Evolutionary conservation across 805 yeast genomes (phyloP), one percentile per base, ranked within the genome.

Genomic region (Debaryomyces hansenii): DNA sequence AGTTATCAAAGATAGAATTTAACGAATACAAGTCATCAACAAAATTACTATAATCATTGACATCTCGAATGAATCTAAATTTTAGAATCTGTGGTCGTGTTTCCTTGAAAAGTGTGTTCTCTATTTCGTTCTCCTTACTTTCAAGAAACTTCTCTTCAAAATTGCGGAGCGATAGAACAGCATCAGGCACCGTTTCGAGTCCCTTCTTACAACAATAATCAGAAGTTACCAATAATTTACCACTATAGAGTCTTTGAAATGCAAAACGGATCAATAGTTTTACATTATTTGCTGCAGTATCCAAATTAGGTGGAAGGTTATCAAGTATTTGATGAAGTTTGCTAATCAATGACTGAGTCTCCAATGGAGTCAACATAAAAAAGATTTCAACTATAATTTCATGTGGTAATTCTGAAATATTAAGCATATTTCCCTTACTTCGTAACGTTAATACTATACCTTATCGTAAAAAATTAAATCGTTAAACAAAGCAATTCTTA

Each of bases 1-100:
- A 31, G 14, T 50, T 43, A 15, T 59, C 63, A 4, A 59, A 41
- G 24, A 60, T 27, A 5, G 39, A 33, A 41, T 54, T 55, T 44
- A 63, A 55, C 20, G 34, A 36, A 45, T 57, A 52, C n/a, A 63
- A 51, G 40, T 58, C 57, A 5, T 46, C 46, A 5, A 59, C 53
- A 41, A 58, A 63, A 2, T 39, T 41, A n/a, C 48, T 44, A 44
- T 60, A 62, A 43, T 62, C 68, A 24, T 55, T 58, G 12, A 56
- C 52, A 24, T 45, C 49, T 21, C 66, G 42, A 12, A 49, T 40
- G 47, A 62, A 60, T n/a, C 52, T 44, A 39, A 62, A 61, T 37
- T 59, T 58, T 5, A 62, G 40, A 12, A 28, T 40, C 34, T 55
- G 50, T 9, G 67, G 66, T 20, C 65, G 40, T 18, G 59, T 53